Evolutionary conservation across 805 yeast species (phyloP).

Genomic region (Geotrichum ghanense): DNA sequence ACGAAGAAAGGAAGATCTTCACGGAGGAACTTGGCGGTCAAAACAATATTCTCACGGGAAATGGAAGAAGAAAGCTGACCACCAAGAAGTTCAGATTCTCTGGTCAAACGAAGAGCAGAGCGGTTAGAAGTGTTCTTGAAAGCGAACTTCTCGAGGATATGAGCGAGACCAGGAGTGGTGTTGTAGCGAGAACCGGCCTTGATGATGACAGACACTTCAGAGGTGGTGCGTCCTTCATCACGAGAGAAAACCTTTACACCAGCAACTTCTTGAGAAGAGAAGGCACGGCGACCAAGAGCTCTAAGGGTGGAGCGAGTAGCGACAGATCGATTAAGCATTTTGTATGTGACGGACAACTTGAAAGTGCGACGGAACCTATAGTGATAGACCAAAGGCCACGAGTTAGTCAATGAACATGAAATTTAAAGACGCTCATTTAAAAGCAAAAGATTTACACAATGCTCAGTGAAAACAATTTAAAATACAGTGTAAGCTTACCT

Average conservation of each 20-base stretch:
- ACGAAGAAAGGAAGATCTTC: slow-evolving; percentile 89
- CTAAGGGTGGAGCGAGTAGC: not conserved
- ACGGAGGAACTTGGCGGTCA: slow-evolving; percentile 72
- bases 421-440: too few relatives aligned
- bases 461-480: too few relatives aligned
- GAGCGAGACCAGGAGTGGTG: slow-evolving; percentile 70
- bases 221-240: slow-evolving; percentile 54
- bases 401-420: too few relatives aligned
- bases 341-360: too few relatives aligned
- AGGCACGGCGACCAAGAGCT: slow-evolving; percentile 13
- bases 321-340: not conserved
- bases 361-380: too few relatives aligned
- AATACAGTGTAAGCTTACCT: too few relatives aligned
- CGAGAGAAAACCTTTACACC: slow-evolving; percentile 19
- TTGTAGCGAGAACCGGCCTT: slow-evolving; percentile 77
- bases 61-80: slow-evolving; percentile 61
- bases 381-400: too few relatives aligned
- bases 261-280: slow-evolving; percentile 19
- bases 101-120: slow-evolving; percentile 83
- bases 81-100: slow-evolving; percentile 91
- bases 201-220: slow-evolving; percentile 69
- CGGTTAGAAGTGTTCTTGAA: slow-evolving; percentile 67
- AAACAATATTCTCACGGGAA: slow-evolving; percentile 74
- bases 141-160: slow-evolving; percentile 70
- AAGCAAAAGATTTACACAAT: too few relatives aligned